phyloP scores from a whole-genome alignment of 306 rosid species.

The Nissolia schottii region DNA sequence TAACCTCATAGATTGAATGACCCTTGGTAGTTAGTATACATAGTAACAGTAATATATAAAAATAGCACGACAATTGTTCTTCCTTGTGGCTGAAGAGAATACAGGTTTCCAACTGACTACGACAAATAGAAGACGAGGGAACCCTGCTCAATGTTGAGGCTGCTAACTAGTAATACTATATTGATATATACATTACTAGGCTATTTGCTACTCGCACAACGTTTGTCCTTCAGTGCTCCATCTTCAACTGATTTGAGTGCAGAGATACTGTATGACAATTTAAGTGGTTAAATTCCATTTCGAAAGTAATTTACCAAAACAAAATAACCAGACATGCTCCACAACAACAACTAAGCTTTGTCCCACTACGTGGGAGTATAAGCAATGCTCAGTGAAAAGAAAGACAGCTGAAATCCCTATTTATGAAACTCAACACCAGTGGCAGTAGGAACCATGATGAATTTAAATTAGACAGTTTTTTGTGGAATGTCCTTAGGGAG shows the following conservation, averaged over 20 bases:
- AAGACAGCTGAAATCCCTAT: not conserved
- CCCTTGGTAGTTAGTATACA: slow-evolving; percentile 48
- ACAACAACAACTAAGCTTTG: not conserved
- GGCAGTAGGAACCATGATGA: not conserved
- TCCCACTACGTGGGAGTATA: too few relatives aligned
- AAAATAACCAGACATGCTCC: not conserved
- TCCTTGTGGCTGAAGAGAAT: slow-evolving; percentile 52
- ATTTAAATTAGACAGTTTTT: not conserved
- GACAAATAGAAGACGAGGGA: slow-evolving; percentile 49
- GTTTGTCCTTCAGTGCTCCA: slow-evolving; percentile 66
- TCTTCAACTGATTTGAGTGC: slow-evolving; percentile 86
- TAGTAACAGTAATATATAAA: slow-evolving; percentile 32
- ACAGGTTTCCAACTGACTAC: slow-evolving; percentile 41
- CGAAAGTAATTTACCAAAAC: not conserved
- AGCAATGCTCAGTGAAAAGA: not conserved
- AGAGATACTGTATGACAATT: slow-evolving; percentile 57
- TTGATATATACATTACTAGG: slow-evolving; percentile 68
- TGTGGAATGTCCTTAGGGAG: not conserved
- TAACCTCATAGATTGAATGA: slow-evolving; percentile 48
- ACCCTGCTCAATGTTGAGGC: slow-evolving; percentile 42
- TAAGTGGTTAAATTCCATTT: slow-evolving; percentile 12
- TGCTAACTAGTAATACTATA: slow-evolving; percentile 60
- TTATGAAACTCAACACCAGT: not conserved
- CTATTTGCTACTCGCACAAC: slow-evolving; percentile 42
- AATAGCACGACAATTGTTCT: slow-evolving; percentile 44